A percentile compares a stretch with the other conserved stretches of the same genome.
phyloP scores from a whole-genome alignment of 257 asterid species.

The Gardenia jasminoides region DNA sequence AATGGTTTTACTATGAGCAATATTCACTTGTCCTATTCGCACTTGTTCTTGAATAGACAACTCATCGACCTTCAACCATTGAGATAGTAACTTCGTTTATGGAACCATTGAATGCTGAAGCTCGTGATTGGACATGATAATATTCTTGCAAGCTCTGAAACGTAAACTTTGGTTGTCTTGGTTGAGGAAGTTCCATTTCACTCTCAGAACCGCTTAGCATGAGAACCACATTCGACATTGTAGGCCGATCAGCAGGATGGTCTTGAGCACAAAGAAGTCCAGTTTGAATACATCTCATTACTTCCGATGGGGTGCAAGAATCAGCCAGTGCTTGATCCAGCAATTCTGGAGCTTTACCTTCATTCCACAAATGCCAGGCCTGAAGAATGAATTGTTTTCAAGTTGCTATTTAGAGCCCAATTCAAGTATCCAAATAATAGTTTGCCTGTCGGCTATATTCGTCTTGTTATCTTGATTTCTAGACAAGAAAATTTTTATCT shows the following conservation, averaged over 20 bases:
- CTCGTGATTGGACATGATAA: neutral
- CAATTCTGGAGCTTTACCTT: slow-evolving; percentile 33
- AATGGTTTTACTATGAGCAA: too few species aligned
- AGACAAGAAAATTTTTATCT: neutral
- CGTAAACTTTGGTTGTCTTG: slow-evolving; percentile 24
- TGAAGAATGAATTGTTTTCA: slow-evolving; percentile 8
- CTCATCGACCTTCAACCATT: slow-evolving; percentile 15
- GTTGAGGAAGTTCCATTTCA: slow-evolving; percentile 11
- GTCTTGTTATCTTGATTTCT: too few species aligned
- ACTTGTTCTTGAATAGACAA: neutral
- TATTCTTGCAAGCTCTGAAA: slow-evolving; percentile 14
- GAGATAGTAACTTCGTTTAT: neutral
- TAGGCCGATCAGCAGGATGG: too few species aligned
- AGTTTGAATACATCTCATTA: slow-evolving; percentile 47
- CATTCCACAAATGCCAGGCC: slow-evolving; percentile 69
- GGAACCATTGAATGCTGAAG: slow-evolving; percentile 1
- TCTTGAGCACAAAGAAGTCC: slow-evolving; percentile 40
- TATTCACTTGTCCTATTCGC: too few species aligned
- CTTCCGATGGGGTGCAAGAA: slow-evolving; percentile 14
- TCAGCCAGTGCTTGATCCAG: slow-evolving; percentile 39
- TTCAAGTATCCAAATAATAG: too few species aligned
- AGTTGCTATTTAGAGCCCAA: too few species aligned
- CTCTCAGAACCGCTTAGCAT: too few species aligned
- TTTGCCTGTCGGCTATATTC: too few species aligned
- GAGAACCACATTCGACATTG: too few species aligned